Evolutionary conservation across 495 filamentous ascomycete genomes (phyloP).

Genomic region (Cryomyces antarcticus): DNA sequence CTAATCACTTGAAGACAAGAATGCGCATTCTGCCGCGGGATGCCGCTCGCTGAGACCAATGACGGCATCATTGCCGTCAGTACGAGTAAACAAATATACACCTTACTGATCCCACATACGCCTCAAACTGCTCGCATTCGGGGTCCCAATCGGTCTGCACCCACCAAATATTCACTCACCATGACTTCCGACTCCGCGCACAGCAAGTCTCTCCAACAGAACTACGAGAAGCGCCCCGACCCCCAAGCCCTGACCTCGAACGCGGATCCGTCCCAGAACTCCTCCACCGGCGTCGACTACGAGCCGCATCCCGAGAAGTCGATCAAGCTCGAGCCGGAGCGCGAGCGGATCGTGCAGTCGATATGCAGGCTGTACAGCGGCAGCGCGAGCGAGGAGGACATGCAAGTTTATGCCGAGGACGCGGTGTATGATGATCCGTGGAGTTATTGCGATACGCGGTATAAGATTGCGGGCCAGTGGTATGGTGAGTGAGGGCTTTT

Average conservation of each 20-base stretch:
- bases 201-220: conserved; percentile 6
- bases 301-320: conserved; percentile 23
- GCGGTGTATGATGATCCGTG: conserved; percentile 29
- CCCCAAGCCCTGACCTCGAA: conserved; percentile 16
- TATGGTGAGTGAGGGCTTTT: conserved; percentile 15
- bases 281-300: conserved; percentile 23
- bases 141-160: no score
- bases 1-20: no score
- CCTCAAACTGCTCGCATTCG: no score
- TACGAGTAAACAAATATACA: no score
- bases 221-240: conserved; percentile 16
- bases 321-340: conserved; percentile 14
- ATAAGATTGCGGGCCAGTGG: conserved; percentile 31
- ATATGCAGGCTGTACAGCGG: conserved; percentile 26
- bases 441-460: conserved; percentile 29
- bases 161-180: no score
- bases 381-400: conserved; percentile 26
- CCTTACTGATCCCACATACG: no score
- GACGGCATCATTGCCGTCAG: no score
- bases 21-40: no score
- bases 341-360: conserved; percentile 19
- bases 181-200: no score
- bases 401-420: conserved; percentile 26
- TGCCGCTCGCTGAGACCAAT: no score
- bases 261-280: conserved; percentile 13